Percentiles rank a stretch among this genome's conserved stretches.
Evolutionary conservation across 257 asterid species (phyloP).

Genomic region (Nicotiana attenuata): DNA sequence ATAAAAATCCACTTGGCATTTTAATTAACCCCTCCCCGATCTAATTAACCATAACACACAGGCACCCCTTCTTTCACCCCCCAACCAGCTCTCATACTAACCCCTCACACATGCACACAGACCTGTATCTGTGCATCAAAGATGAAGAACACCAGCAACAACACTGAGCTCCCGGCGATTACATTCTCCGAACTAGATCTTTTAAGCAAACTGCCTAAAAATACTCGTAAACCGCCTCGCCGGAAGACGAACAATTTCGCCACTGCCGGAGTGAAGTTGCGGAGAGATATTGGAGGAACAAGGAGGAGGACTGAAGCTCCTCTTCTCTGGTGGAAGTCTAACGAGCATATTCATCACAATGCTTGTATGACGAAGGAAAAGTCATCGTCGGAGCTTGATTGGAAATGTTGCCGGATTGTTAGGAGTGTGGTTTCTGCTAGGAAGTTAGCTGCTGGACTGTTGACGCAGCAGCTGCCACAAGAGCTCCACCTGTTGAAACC

Average conservation of each 20-base stretch:
- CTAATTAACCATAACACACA: no score
- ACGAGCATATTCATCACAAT: neutral
- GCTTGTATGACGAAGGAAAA: conserved; percentile 20
- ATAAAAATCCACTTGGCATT: no score
- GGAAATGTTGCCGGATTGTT: conserved; percentile 21
- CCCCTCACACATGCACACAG: neutral
- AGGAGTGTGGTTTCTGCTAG: conserved; percentile 31
- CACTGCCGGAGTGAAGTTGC: conserved; percentile 30
- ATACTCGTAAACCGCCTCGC: conserved; percentile 29
- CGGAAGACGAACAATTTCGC: conserved; percentile 34
- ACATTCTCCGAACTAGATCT: conserved; percentile 31
- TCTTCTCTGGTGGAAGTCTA: conserved; percentile 53
- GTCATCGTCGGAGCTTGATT: conserved; percentile 21
- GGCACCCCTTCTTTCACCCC: neutral
- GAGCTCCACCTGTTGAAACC: neutral
- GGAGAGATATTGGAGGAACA: conserved; percentile 9
- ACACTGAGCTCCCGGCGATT: conserved; percentile 13
- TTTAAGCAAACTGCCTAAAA: conserved; percentile 11
- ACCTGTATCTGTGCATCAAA: conserved; percentile 20
- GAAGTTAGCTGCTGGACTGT: conserved; percentile 48
- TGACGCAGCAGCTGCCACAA: conserved; percentile 53
- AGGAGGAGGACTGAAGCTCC: conserved; percentile 55
- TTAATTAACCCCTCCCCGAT: no score
- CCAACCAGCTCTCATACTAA: neutral
- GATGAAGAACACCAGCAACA: conserved; percentile 45